Base-by-base conservation (phyloP, 1,139 yeast genomes). In the Pichia sp. region DNA sequence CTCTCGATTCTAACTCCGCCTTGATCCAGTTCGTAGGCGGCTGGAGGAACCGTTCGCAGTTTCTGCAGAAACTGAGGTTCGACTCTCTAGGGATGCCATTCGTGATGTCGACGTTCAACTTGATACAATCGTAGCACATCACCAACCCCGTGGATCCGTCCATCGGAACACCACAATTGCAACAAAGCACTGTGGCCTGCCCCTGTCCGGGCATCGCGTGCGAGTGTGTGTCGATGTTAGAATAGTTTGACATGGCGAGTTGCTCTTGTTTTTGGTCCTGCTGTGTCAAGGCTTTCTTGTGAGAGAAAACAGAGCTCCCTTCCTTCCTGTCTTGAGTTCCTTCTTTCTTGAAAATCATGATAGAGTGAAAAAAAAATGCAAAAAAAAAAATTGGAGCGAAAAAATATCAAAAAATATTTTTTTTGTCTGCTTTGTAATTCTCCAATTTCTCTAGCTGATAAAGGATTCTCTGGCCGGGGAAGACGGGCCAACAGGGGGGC, bases 111-210 rank as follows among this genome's bases (percentile, higher is more conserved):
- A 91, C 95, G 5, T 92, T 90, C 66, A 92, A 75, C 72, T 90
- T 89, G 70, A 93, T 90, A 81, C 99, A 93, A 73, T 95, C 98
- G 75, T 89, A 86, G 75, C 99, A 95, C 96, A 93, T 91, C 34
- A 91, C 96, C 60, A 92, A 76, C 34, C 99, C 98, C 34, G 82
- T 77, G 36, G 97, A 88, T 48, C 98, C 98, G 69, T 93, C 98
- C 83, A 95, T 89, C 50, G 99, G 97, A 56, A 88, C 89, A 73
- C 99, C 98, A 85, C 99, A 93, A 85, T 89, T 90, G 74, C 96
- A 91, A 77, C 99, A 93, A 59, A 93, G 80, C 58, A 95, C 95
- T 1, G 98, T 93, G 30, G 97, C 96, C 58, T 61, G 63, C 29
- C 63, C 66, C 50, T 56, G 56, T 5, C 31, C 44, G n/a, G 51